These are phyloP conservation scores for Vaucheria bursata DNA, from an alignment of 352 stramenopile species.

Conservation along the genomic window DNA sequence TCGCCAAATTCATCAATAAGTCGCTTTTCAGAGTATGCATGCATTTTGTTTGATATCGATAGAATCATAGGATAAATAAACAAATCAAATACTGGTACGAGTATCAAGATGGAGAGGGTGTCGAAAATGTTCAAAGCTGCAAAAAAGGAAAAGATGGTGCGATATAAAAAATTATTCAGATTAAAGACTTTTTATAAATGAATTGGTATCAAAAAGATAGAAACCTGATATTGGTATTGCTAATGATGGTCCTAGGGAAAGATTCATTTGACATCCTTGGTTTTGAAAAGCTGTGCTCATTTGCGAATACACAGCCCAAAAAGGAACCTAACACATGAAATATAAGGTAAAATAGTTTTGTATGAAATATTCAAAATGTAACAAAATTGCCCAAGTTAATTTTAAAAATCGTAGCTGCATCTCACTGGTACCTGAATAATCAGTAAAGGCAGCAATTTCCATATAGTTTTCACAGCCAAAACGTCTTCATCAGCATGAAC, in stretches of 20 bases:
- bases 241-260: conserved; percentile 61
- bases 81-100: conserved; percentile 74
- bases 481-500: background rate
- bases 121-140: conserved; percentile 56
- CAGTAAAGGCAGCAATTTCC: conserved; percentile 35
- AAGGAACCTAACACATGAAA: conserved; percentile 38
- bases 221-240: conserved; percentile 29
- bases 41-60: background rate
- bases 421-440: conserved; percentile 21
- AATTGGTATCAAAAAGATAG: too few relatives aligned
- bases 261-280: conserved; percentile 74
- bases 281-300: conserved; percentile 51
- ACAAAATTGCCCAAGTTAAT: too few relatives aligned
- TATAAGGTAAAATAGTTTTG: too few relatives aligned
- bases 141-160: background rate
- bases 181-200: too few relatives aligned
- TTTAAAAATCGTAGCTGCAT: background rate
- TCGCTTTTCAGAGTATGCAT: too few relatives aligned
- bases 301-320: conserved; percentile 47
- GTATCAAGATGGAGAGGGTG: conserved; percentile 72
- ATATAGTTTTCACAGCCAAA: conserved; percentile 26
- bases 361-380: too few relatives aligned
- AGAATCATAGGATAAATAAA: conserved; percentile 61
- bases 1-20: too few relatives aligned
- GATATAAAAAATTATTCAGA: too few relatives aligned